Evolutionary conservation across 2,329 filamentous ascomycete species (phyloP), one percentile per base, ranked within the genome.

Genomic region (Fusarium duplospermum): DNA sequence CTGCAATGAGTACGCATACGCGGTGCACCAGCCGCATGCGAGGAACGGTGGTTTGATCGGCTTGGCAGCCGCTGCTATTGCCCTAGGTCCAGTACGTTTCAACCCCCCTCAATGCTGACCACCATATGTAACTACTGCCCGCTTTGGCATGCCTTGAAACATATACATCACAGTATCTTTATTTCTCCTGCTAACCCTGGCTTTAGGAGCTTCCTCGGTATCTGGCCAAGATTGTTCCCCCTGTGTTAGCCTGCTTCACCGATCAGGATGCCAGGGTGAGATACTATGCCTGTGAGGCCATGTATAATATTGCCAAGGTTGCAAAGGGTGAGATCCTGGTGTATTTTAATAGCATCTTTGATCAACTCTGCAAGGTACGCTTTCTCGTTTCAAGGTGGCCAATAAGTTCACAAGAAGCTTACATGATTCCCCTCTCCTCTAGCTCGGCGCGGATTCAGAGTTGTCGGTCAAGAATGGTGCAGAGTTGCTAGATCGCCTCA

Each of bases 261-360:
- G 97, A 99, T 78, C 96, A 98, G 86, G 96, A 99, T 92, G 95
- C 96, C 31, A 91, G 96, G 67, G 96, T 98, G 35, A 91, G 96
- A 74, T 99, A 99, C 83, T 99, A 99, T 84, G 96, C 96, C 27
- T 99, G 96, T 84, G 96, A 99, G 86, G 97, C 95, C 83, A 99
- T 99, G 96, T 99, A 99, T 86, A 99, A 99, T 84, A 99, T 99
- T 81, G 95, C 96, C 80, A 99, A 99, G 85, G 96, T 99, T 57
- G 96, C 96, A 70, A 99, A 99, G 84, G 96, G 97, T 40, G 96
- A 99, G 84, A 96, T 99, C 22, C 84, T 99, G 74, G 90, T 97
- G 45, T 99, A 98, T 86, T 99, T 99, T 84, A 99, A 99, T 84
- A 93, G 97, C 79, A 96, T 99, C 73, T 99, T 99, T 80, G 96